phyloP scores from a whole-genome alignment of 2,329 filamentous ascomycete species.

The Fusarium burgessii region DNA sequence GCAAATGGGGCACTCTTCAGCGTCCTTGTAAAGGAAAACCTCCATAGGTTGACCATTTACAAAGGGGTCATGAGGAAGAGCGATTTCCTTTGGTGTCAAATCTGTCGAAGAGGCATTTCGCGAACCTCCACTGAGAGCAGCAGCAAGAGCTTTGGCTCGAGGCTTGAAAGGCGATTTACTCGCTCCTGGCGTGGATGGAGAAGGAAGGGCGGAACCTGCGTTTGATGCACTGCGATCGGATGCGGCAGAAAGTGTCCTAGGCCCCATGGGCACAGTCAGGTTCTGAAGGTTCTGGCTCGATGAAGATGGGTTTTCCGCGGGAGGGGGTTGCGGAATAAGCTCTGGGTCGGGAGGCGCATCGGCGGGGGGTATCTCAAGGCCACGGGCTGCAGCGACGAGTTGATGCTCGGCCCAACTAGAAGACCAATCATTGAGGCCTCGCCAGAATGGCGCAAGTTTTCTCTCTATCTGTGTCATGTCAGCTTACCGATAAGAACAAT shows the following conservation, averaged over 20 bases:
- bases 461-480: conserved; percentile 81
- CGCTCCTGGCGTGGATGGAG: conserved; percentile 55
- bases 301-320: conserved; percentile 62
- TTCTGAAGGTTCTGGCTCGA: conserved; percentile 70
- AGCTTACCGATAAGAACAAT: conserved; percentile 9
- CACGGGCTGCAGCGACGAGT: conserved; percentile 89
- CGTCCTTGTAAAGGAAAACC: conserved; percentile 92
- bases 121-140: conserved; percentile 79
- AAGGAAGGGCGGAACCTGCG: conserved; percentile 66
- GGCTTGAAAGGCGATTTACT: conserved; percentile 75
- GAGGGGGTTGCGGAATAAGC: conserved; percentile 62
- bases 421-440: conserved; percentile 88
- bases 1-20: conserved; percentile 93
- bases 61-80: conserved; percentile 83
- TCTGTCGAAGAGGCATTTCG: conserved; percentile 80
- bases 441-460: conserved; percentile 93
- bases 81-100: conserved; percentile 80
- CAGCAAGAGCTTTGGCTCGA: conserved; percentile 89
- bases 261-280: conserved; percentile 82
- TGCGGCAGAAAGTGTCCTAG: conserved; percentile 80
- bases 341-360: conserved; percentile 84
- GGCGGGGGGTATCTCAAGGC: conserved; percentile 83
- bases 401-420: conserved; percentile 94
- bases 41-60: conserved; percentile 96
- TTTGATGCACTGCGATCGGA: conserved; percentile 77